Conservation (phyloP, 1,284 basidiomycete species). For the Sparassis latifolia region DNA sequence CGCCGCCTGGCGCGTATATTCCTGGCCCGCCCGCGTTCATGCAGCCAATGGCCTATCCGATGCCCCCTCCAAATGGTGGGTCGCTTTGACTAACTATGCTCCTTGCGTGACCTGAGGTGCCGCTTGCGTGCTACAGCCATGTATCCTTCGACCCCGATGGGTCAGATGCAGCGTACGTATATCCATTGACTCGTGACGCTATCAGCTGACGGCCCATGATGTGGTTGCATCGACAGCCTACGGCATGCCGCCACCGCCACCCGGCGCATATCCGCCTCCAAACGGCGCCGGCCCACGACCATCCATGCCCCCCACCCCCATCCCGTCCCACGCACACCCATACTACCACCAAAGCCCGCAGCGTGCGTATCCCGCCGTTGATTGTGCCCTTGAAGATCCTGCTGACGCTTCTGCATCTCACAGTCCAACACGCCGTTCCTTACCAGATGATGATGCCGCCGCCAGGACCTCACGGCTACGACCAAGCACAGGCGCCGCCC, state of each 20-base stretch:
- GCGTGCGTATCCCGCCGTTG: conserved; percentile 42
- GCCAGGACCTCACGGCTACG: conserved; percentile 65
- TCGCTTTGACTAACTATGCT: conserved; percentile 1
- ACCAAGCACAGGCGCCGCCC: conserved; percentile 60
- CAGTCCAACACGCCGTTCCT: conserved; percentile 77
- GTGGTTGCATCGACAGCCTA: conserved; percentile 55
- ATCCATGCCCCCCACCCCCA: conserved; percentile 81
- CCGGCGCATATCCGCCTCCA: conserved; percentile 65
- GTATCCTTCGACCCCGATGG: conserved; percentile 72
- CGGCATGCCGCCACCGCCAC: conserved; percentile 55
- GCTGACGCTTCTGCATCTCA: conserved; percentile 1
- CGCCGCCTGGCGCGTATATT: conserved; percentile 71
- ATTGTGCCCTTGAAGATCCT: background rate
- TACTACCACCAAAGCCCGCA: conserved; percentile 85
- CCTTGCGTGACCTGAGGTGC: background rate
- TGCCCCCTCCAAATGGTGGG: conserved; percentile 66
- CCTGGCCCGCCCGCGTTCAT: conserved; percentile 57
- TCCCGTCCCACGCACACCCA: conserved; percentile 75
- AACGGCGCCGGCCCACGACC: conserved; percentile 69
- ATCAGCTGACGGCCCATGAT: background rate
- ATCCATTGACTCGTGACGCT: background rate
- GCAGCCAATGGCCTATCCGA: conserved; percentile 78
- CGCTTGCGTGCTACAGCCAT: conserved; percentile 43
- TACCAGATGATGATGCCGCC: conserved; percentile 86
- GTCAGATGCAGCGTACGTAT: conserved; percentile 75